Percentiles rank a stretch among this genome's conserved stretches.
Evolutionary conservation across 805 yeast genomes (phyloP).

Genomic region (Kluyveromyces lactis): DNA sequence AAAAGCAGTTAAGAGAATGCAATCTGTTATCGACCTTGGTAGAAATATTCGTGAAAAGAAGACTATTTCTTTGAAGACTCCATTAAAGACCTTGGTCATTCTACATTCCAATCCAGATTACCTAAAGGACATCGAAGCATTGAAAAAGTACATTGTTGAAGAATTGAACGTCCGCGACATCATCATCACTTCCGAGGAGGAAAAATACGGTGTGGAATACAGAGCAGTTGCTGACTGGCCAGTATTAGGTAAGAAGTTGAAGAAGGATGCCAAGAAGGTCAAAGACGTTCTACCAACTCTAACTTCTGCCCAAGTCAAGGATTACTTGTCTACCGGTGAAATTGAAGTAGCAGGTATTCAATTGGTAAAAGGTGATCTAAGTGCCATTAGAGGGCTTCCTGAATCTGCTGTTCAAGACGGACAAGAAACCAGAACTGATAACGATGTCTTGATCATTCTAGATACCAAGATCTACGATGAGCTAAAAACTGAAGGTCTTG

Average conservation of each 20-base stretch:
- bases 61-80: constrained; percentile 87
- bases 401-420: constrained; percentile 57
- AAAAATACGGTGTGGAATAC: constrained; percentile 84
- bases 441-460: constrained; percentile 81
- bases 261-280: constrained; percentile 87
- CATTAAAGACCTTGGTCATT: constrained; percentile 80
- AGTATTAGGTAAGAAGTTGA: constrained; percentile 91
- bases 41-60: constrained; percentile 96
- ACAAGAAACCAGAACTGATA: constrained; percentile 79
- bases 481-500: constrained; percentile 86
- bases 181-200: constrained; percentile 83
- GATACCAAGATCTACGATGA: constrained; percentile 85
- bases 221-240: constrained; percentile 99
- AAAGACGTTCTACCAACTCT: constrained; percentile 86
- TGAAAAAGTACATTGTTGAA: constrained; percentile 73
- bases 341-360: constrained; percentile 84
- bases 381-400: constrained; percentile 83
- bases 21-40: constrained; percentile 91
- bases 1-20: constrained; percentile 89
- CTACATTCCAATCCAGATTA: constrained; percentile 71
- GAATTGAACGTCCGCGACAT: constrained; percentile 90
- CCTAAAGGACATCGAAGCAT: constrained; percentile 66
- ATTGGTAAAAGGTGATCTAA: constrained; percentile 78
- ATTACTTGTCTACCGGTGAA: constrained; percentile 62
- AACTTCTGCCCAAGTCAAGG: constrained; percentile 74